Evolutionary conservation across 768 basidiomycete species (phyloP).

Genomic region (Lentinula boryana): DNA sequence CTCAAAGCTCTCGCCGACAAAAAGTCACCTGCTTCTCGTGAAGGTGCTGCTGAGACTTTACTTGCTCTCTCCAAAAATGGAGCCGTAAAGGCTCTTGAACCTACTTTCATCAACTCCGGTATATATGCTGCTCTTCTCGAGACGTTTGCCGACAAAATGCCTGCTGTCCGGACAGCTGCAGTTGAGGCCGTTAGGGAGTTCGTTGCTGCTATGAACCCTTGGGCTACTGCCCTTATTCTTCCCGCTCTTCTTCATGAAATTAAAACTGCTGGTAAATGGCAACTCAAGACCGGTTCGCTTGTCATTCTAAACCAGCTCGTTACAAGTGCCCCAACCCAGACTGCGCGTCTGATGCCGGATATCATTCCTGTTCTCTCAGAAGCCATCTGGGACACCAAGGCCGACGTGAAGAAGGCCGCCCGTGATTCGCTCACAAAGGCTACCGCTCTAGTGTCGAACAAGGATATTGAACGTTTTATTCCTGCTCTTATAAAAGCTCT

Average conservation of each 20-base stretch:
- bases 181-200: slow-evolving; percentile 76
- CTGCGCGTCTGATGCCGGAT: slow-evolving; percentile 85
- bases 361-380: slow-evolving; percentile 92
- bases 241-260: slow-evolving; percentile 88
- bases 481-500: slow-evolving; percentile 96
- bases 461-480: slow-evolving; percentile 96
- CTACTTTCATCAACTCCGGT: slow-evolving; percentile 81
- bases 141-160: slow-evolving; percentile 92
- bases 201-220: slow-evolving; percentile 78
- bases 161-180: slow-evolving; percentile 79
- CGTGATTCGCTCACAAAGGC: slow-evolving; percentile 92
- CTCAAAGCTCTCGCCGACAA: slow-evolving; percentile 90
- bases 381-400: slow-evolving; percentile 98
- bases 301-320: slow-evolving; percentile 84
- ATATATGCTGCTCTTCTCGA: slow-evolving; percentile 85
- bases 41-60: slow-evolving; percentile 78
- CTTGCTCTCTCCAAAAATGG: slow-evolving; percentile 60
- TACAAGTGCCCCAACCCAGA: slow-evolving; percentile 73
- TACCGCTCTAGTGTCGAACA: slow-evolving; percentile 93
- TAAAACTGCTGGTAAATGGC: slow-evolving; percentile 96
- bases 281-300: slow-evolving; percentile 87
- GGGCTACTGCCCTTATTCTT: slow-evolving; percentile 79
- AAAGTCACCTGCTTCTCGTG: slow-evolving; percentile 88
- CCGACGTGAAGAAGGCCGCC: slow-evolving; percentile 98
- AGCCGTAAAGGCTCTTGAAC: slow-evolving; percentile 79